These are phyloP conservation scores for Pythium utonaiense DNA, from an alignment of 352 stramenopile genomes.

Conservation along the genomic window DNA sequence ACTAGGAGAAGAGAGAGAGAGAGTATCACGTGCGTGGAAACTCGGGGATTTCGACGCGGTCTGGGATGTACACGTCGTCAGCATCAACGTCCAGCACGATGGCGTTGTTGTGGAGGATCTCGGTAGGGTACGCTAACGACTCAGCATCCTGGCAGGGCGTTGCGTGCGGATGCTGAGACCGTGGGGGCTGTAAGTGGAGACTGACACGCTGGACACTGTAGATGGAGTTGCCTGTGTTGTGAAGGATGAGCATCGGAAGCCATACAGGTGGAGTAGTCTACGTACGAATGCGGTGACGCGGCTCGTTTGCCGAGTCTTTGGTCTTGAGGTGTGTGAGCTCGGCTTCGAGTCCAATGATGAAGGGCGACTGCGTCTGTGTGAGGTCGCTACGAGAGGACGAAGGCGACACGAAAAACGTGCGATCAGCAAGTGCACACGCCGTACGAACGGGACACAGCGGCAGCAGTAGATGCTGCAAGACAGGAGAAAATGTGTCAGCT, in stretches of 20 bases:
- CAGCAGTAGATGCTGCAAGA: conserved; percentile 44
- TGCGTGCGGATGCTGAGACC: not conserved
- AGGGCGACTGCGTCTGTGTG: conserved; percentile 21
- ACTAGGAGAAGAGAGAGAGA: not conserved
- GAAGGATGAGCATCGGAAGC: no score
- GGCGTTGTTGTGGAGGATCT: conserved; percentile 44
- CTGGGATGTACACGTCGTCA: conserved; percentile 64
- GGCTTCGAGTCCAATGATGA: conserved; percentile 56
- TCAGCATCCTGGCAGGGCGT: not conserved
- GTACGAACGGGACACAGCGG: conserved; percentile 46
- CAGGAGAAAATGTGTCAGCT: not conserved
- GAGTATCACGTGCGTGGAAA: conserved; percentile 46
- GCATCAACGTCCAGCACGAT: conserved; percentile 66
- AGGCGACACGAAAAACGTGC: conserved; percentile 31
- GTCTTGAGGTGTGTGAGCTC: conserved; percentile 41
- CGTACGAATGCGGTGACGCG: conserved; percentile 62
- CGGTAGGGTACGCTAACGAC: conserved; percentile 30
- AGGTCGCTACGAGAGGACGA: not conserved
- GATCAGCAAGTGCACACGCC: conserved; percentile 28
- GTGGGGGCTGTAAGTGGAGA: conserved; percentile 32
- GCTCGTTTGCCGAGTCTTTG: conserved; percentile 37
- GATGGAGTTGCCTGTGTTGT: conserved; percentile 67
- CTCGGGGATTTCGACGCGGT: conserved; percentile 60
- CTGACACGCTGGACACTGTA: conserved; percentile 63
- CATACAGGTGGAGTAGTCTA: conserved; percentile 5